phyloP scores from a whole-genome alignment of 2,329 filamentous ascomycete genomes.

The Epichloe elymi region DNA sequence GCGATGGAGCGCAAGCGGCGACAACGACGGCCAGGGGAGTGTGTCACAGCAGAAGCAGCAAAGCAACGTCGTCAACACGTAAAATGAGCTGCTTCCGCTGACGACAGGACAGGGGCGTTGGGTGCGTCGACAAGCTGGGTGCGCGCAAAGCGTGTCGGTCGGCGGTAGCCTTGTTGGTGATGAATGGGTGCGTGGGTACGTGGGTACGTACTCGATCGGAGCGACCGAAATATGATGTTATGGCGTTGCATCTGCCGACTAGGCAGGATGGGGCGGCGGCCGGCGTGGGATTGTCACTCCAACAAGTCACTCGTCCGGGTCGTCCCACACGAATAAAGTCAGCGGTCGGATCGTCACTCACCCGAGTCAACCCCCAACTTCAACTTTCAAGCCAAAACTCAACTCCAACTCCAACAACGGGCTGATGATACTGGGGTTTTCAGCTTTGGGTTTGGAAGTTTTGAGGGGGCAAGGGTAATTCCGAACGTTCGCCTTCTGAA shows the following conservation, averaged over 20 bases:
- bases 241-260: background rate
- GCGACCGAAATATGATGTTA: background rate
- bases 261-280: background rate
- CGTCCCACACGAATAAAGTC: background rate
- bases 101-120: background rate
- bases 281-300: slow-evolving; percentile 1
- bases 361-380: too few species aligned
- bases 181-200: background rate
- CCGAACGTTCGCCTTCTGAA: background rate
- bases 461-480: background rate
- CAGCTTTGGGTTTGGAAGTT: too few species aligned
- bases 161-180: background rate
- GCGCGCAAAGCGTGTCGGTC: background rate
- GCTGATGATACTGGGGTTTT: background rate
- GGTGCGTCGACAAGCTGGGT: background rate
- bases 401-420: background rate
- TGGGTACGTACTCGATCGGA: background rate
- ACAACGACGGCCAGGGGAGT: background rate
- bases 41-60: background rate
- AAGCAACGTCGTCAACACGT: background rate
- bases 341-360: background rate
- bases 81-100: background rate
- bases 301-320: background rate
- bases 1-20: background rate
- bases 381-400: background rate